Base-by-base conservation (phyloP, 106 monocot genomes). In the Posidonia australis region DNA sequence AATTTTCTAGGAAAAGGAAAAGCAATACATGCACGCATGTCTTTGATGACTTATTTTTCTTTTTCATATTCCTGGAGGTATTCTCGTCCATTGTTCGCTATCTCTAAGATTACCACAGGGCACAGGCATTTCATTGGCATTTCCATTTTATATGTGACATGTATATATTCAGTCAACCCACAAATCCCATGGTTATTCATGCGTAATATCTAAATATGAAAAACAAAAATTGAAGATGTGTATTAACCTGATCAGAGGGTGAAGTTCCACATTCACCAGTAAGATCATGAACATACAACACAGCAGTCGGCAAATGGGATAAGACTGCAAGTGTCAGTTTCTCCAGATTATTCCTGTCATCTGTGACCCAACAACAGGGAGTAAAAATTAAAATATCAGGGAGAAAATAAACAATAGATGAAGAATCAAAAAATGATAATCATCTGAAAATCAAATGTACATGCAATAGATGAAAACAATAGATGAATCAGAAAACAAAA, bases 181-280 rank as follows among this genome's bases (percentile, higher is more conserved):
- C 13, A 49, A 17, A 49, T 58, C 26, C 27, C 36, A 61, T 58
- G 30, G 16, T 16, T n/a, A 58, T 13, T 58, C 27, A 16, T 28
- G 25, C 2, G 5, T 27, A 5, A 25, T 56, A 51, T 51, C n/a
- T 14, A 20, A 6, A 29, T 10, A 16, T 21, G 14, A 29, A 58
- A 58, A 58, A 26, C 58, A 16, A 42, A 59, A 29, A 42, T 11
- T 16, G 19, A 30, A 41, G 30, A 16, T 5, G 29, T 5, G 32
- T 28, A 46, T 44, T 69, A 42, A 87, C 92, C 90, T 98, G 98
- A 78, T 98, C 80, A 43, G 70, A 75, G n/a, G 81, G 61, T 23
- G 98, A 87, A 46, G 82, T 98, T 10, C 98, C 98, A 69, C 90
- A 98, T 75, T 98, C 91, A 45, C 87, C 98, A 53, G 90, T 77